phyloP scores from a whole-genome alignment of 257 asterid species.

The Solanum gracilifrons region DNA sequence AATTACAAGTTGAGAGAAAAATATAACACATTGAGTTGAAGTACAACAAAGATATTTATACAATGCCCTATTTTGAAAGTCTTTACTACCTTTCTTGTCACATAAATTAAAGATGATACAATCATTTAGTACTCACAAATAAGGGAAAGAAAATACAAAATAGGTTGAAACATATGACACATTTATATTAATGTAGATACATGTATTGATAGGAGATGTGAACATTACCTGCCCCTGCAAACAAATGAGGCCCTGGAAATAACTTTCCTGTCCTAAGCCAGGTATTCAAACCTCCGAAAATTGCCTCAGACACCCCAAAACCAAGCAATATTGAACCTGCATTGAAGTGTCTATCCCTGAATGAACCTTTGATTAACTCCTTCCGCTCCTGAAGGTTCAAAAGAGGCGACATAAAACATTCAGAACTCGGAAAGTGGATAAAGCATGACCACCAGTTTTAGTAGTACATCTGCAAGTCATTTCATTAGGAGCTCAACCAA shows the following conservation, averaged over 20 bases:
- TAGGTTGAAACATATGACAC: neutral
- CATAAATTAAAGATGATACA: neutral
- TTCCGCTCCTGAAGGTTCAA: slow-evolving; percentile 54
- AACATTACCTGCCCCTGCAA: slow-evolving; percentile 68
- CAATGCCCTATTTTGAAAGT: neutral
- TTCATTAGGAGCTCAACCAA: neutral
- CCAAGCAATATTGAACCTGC: slow-evolving; percentile 87
- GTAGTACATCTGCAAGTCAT: neutral
- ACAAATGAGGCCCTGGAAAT: slow-evolving; percentile 96
- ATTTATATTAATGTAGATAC: neutral
- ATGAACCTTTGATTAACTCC: slow-evolving; percentile 75
- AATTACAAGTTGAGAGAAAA: neutral
- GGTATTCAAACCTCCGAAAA: slow-evolving; percentile 78
- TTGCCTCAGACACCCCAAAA: slow-evolving; percentile 66
- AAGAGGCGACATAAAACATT: neutral
- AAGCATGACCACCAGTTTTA: neutral
- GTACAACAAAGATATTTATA: neutral
- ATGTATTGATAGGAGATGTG: neutral
- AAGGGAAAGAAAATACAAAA: neutral
- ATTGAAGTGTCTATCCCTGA: slow-evolving; percentile 74
- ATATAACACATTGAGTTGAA: neutral
- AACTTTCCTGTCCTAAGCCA: slow-evolving; percentile 82
- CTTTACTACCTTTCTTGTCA: neutral
- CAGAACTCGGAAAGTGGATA: neutral
- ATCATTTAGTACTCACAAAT: neutral